A percentile compares a stretch with the other conserved stretches of the same genome.
phyloP scores from a whole-genome alignment of 495 filamentous ascomycete genomes.

The Talaromyces borbonicus region DNA sequence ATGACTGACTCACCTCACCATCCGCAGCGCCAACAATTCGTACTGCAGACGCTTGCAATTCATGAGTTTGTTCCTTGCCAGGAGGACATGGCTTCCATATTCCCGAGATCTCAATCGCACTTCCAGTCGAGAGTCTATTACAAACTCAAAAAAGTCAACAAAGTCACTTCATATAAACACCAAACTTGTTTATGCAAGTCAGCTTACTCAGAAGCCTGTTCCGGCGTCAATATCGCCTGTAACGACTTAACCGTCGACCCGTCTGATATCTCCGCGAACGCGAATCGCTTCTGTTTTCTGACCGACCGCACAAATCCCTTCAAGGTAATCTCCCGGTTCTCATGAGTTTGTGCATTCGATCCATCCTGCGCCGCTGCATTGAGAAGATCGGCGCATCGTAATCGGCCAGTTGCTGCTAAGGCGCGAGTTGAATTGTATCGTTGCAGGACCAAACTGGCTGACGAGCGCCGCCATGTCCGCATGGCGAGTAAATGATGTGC shows the following conservation, averaged over 20 bases:
- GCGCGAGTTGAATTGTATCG: constrained; percentile 16
- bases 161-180: constrained; percentile 1
- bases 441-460: constrained; percentile 31
- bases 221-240: constrained; percentile 71
- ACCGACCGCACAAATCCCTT: constrained; percentile 78
- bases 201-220: constrained; percentile 55
- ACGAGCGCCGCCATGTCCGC: constrained; percentile 35
- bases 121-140: constrained; percentile 69
- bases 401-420: constrained; percentile 9
- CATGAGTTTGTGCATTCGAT: constrained; percentile 19
- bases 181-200: constrained; percentile 8
- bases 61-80: constrained; percentile 62
- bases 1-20: constrained; percentile 67
- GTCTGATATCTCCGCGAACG: constrained; percentile 81
- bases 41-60: constrained; percentile 63
- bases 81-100: constrained; percentile 64
- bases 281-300: constrained; percentile 70
- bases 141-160: constrained; percentile 48
- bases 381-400: constrained; percentile 33
- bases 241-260: constrained; percentile 71
- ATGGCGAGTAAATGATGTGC: constrained; percentile 24
- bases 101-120: constrained; percentile 70
- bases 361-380: constrained; percentile 16
- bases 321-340: constrained; percentile 45
- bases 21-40: constrained; percentile 66